Evolutionary conservation across 805 yeast species (phyloP).

Genomic region (Yarrowia keelungensis): DNA sequence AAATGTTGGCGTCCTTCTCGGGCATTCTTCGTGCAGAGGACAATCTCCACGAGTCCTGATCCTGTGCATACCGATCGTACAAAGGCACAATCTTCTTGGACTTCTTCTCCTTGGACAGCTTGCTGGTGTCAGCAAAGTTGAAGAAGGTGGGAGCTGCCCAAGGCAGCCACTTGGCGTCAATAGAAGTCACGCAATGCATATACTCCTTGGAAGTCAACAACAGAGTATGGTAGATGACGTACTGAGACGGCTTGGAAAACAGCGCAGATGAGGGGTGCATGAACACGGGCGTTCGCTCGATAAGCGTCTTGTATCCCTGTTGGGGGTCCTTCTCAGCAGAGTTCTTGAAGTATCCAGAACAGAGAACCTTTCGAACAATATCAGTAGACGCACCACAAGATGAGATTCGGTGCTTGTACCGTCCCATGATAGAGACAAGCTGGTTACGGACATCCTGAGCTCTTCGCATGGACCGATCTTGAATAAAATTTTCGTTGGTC

Average conservation of each 20-base stretch:
- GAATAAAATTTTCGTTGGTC: constrained; percentile 86
- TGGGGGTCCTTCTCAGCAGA: constrained; percentile 70
- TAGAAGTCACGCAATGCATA: constrained; percentile 76
- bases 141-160: constrained; percentile 83
- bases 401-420: constrained; percentile 47
- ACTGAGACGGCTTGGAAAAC: constrained; percentile 75
- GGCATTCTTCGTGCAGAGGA: constrained; percentile 53
- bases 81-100: constrained; percentile 76
- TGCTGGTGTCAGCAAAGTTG: constrained; percentile 62
- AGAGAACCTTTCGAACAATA: constrained; percentile 59
- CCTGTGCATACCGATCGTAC: constrained; percentile 63
- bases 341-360: constrained; percentile 74
- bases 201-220: constrained; percentile 86
- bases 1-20: constrained; percentile 34
- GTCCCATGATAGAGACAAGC: constrained; percentile 58
- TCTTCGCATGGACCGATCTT: constrained; percentile 71
- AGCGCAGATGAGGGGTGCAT: constrained; percentile 88
- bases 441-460: constrained; percentile 77
- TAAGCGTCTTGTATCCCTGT: constrained; percentile 54
- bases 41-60: constrained; percentile 78
- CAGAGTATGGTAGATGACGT: constrained; percentile 80
- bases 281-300: constrained; percentile 57
- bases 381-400: constrained; percentile 49
- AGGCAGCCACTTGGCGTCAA: constrained; percentile 72
- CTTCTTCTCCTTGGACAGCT: constrained; percentile 59